These are phyloP conservation scores for Fusarium chaquense DNA, from an alignment of 2,329 filamentous ascomycete genomes.

Conservation along the genomic window DNA sequence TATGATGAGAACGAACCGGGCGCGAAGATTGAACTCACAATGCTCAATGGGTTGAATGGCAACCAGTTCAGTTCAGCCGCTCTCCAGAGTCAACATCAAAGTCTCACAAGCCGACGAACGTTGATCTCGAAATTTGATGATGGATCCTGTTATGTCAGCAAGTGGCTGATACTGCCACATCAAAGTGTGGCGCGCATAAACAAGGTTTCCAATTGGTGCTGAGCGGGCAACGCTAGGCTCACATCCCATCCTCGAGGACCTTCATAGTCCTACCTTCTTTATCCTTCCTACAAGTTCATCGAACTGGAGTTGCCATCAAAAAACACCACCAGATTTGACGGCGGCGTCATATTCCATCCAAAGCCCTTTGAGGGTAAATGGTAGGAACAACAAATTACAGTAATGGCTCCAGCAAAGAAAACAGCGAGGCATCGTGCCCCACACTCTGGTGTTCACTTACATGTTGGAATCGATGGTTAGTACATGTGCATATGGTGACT, in stretches of 20 bases:
- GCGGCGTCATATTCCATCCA: neutral
- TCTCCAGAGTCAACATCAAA: conserved; percentile 37
- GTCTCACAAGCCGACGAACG: conserved; percentile 34
- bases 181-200: conserved; percentile 30
- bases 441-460: conserved; percentile 1
- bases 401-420: conserved; percentile 29
- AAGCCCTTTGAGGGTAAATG: neutral
- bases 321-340: neutral
- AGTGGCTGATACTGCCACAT: conserved; percentile 15
- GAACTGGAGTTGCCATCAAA: conserved; percentile 6
- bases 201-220: conserved; percentile 24
- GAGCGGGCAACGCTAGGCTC: conserved; percentile 37
- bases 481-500: neutral
- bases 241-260: conserved; percentile 26
- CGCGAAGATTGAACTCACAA: conserved; percentile 23
- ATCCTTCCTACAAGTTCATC: conserved; percentile 27
- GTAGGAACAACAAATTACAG: neutral
- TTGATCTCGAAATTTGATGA: conserved; percentile 50
- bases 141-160: conserved; percentile 51
- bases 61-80: conserved; percentile 36
- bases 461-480: conserved; percentile 47
- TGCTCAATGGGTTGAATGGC: conserved; percentile 41
- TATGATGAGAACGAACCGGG: accelerated
- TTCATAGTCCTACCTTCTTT: conserved; percentile 34
- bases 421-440: neutral